Percentiles rank a stretch among this genome's conserved stretches.
Evolutionary conservation across 129 eudicot species (phyloP).

Genomic region (Sambucus nigra): DNA sequence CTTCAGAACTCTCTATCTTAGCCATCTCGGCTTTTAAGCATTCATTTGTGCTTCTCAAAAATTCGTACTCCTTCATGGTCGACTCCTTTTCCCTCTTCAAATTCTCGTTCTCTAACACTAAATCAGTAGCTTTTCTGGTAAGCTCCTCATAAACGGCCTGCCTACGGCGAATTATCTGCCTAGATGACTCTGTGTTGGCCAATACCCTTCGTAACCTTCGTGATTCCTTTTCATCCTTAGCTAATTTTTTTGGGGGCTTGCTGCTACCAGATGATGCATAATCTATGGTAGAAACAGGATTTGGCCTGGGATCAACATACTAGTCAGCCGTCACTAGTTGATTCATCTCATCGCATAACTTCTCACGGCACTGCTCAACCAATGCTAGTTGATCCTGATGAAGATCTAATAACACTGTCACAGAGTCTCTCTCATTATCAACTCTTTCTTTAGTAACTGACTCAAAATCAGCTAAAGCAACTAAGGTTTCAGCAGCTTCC

Average conservation of each 20-base stretch:
- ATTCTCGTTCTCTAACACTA: slow-evolving; percentile 60
- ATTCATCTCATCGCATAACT: too few species aligned
- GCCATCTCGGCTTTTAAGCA: slow-evolving; percentile 52
- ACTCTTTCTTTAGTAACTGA: too few species aligned
- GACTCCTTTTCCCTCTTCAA: slow-evolving; percentile 58
- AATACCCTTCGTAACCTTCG: slow-evolving; percentile 61
- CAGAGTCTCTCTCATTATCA: too few species aligned
- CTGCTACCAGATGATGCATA: slow-evolving; percentile 20
- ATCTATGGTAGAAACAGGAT: slow-evolving; percentile 12
- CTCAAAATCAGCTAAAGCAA: too few species aligned
- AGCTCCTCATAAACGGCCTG: slow-evolving; percentile 72
- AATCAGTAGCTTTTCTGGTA: slow-evolving; percentile 56
- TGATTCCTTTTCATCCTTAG: slow-evolving; percentile 57
- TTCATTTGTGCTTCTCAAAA: slow-evolving; percentile 40
- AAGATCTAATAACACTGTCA: too few species aligned
- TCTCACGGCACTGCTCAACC: too few species aligned
- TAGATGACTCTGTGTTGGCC: slow-evolving; percentile 84
- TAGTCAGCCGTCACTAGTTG: slow-evolving; percentile 18
- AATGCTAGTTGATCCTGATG: too few species aligned
- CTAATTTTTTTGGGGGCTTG: slow-evolving; percentile 29
- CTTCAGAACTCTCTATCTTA: slow-evolving; percentile 16
- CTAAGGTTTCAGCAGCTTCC: too few species aligned
- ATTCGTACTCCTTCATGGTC: slow-evolving; percentile 29
- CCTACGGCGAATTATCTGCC: slow-evolving; percentile 70
- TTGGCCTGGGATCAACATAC: slow-evolving; percentile 22